Conservation (phyloP, 78 protist genomes). For the slime mould (Dictyostelium discoideum) region DNA sequence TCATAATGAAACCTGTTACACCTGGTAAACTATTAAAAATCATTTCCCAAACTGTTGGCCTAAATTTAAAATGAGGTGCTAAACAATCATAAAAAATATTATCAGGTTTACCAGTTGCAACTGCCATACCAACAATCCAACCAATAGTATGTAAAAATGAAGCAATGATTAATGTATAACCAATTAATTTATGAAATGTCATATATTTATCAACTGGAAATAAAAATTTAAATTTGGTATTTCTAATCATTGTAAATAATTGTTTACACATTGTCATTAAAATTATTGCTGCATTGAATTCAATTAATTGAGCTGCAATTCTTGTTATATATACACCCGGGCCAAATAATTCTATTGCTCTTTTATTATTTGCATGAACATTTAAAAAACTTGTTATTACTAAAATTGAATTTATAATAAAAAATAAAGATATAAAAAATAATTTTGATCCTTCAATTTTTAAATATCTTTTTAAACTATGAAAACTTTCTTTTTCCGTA, state of each 20-base stretch:
- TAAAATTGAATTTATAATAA: slow-evolving; percentile 6
- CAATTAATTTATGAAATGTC: slow-evolving; percentile 83
- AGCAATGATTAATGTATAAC: slow-evolving; percentile 67
- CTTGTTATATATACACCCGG: slow-evolving; percentile 69
- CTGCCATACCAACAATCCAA: background rate
- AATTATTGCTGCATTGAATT: slow-evolving; percentile 85
- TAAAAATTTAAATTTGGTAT: slow-evolving; percentile 20
- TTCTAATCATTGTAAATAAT: slow-evolving; percentile 64
- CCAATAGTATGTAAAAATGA: slow-evolving; percentile 41
- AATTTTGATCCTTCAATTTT: slow-evolving; percentile 59
- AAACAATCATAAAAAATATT: background rate
- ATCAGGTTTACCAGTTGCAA: background rate
- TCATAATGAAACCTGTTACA: slow-evolving; percentile 84
- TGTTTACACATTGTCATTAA: slow-evolving; percentile 88
- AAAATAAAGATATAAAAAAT: background rate
- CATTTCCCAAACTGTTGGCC: slow-evolving; percentile 53
- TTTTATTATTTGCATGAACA: background rate
- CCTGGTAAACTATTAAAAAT: slow-evolving; percentile 60
- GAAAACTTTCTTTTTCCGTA: background rate
- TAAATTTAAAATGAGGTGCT: background rate
- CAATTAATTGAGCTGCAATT: slow-evolving; percentile 72
- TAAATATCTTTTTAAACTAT: slow-evolving; percentile 31
- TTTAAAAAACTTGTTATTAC: background rate
- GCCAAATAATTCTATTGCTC: slow-evolving; percentile 3
- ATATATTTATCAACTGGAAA: slow-evolving; percentile 92